Conservation (phyloP, 306 rosid genomes). For the Elaeagnus macrophylla region DNA sequence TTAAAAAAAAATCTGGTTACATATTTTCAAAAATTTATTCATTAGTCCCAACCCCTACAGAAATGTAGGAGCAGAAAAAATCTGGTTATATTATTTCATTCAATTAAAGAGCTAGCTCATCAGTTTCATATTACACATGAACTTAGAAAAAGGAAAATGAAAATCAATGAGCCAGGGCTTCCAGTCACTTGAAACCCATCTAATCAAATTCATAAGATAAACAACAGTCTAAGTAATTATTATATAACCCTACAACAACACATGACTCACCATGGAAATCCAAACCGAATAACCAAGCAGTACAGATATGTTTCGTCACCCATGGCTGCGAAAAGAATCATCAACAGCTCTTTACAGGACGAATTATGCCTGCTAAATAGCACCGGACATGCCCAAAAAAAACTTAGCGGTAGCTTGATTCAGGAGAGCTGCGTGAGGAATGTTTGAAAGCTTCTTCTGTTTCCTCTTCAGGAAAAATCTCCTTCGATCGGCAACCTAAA, state of each 20-base stretch:
- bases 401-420: conserved; percentile 58
- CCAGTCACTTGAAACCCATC: conserved; percentile 54
- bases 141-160: conserved; percentile 12
- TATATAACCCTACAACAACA: conserved; percentile 11
- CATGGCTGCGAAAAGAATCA: conserved; percentile 37
- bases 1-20: too few relatives aligned
- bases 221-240: conserved; percentile 2
- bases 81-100: conserved; percentile 1
- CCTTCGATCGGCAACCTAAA: conserved; percentile 38
- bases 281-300: conserved; percentile 20
- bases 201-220: conserved; percentile 29
- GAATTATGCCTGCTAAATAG: conserved; percentile 21
- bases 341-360: conserved; percentile 29
- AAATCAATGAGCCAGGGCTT: conserved; percentile 45
- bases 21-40: too few relatives aligned
- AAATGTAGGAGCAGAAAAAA: neutral
- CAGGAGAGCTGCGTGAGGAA: conserved; percentile 41
- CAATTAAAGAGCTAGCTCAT: conserved; percentile 15
- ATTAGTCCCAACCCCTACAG: neutral
- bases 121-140: conserved; percentile 16
- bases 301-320: conserved; percentile 29
- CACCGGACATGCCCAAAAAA: conserved; percentile 40
- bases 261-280: conserved; percentile 27
- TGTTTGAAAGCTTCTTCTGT: conserved; percentile 26
- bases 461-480: conserved; percentile 37